A percentile compares a stretch with the other conserved stretches of the same genome.
Evolutionary conservation across 345 rosid species (phyloP).

Genomic region (Pseudoturritis turrita): DNA sequence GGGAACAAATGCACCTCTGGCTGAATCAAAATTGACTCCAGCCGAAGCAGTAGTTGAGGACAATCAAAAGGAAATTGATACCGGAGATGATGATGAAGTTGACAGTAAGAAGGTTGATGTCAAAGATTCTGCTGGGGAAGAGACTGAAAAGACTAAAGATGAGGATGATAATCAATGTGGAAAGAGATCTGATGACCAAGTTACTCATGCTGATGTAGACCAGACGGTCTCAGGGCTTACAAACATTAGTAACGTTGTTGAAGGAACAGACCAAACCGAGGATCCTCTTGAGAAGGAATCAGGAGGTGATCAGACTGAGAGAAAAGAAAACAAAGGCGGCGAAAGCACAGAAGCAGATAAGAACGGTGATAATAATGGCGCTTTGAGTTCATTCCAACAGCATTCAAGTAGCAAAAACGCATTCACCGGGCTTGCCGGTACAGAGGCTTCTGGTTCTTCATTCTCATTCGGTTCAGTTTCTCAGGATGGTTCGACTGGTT

Average conservation of each 20-base stretch:
- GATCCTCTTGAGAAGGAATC: conserved; percentile 32
- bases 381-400: conserved; percentile 83
- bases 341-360: conserved; percentile 39
- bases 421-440: conserved; percentile 87
- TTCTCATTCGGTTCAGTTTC: conserved; percentile 64
- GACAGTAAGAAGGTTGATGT: conserved; percentile 28
- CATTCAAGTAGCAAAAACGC: conserved; percentile 95
- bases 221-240: conserved; percentile 18
- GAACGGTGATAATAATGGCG: conserved; percentile 36
- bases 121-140: conserved; percentile 24
- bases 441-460: conserved; percentile 65
- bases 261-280: conserved; percentile 40
- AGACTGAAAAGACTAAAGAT: conserved; percentile 30
- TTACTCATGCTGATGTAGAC: conserved; percentile 26
- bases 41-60: conserved; percentile 37
- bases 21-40: conserved; percentile 15
- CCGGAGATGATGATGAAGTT: conserved; percentile 25
- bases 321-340: conserved; percentile 37
- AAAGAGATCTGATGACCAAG: conserved; percentile 24
- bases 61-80: conserved; percentile 6
- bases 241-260: conserved; percentile 17
- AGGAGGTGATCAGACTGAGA: conserved; percentile 36
- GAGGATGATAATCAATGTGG: conserved; percentile 20
- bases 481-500: conserved; percentile 49
- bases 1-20: conserved; percentile 14